Evolutionary conservation across 139 green algal species (phyloP).

Genomic region (Marvania coccoides): DNA sequence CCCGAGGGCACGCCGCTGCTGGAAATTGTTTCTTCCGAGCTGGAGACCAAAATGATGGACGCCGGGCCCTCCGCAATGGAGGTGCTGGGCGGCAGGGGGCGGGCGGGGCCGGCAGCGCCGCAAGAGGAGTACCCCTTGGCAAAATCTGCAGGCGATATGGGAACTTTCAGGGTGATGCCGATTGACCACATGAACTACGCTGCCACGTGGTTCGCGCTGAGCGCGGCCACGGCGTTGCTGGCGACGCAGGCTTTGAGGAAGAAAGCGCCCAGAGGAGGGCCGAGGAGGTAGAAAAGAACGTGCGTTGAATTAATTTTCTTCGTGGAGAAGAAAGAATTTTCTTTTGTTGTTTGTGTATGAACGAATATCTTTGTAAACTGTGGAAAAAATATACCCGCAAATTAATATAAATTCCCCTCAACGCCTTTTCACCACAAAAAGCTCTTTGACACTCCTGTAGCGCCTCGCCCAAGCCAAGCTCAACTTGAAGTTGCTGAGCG

Average conservation of each 20-base stretch:
- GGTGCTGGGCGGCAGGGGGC: conserved; percentile 12
- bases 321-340: no score
- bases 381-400: no score
- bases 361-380: no score
- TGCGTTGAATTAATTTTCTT: no score
- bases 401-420: no score
- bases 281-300: not conserved
- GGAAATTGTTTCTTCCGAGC: conserved; percentile 25
- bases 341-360: no score
- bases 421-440: no score
- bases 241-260: conserved; percentile 24
- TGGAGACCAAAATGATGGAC: not conserved
- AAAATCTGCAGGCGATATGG: conserved; percentile 44
- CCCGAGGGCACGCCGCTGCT: conserved; percentile 45
- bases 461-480: no score
- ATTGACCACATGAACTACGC: conserved; percentile 66
- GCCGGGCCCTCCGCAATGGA: conserved; percentile 20
- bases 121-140: conserved; percentile 41
- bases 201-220: conserved; percentile 49
- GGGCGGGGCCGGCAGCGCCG: not conserved
- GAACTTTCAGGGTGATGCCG: conserved; percentile 41
- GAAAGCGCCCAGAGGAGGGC: no score
- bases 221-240: conserved; percentile 19
- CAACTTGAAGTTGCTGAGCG: no score
- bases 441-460: no score